Conservation (phyloP, 306 rosid species). For the Sicyos edulis region DNA sequence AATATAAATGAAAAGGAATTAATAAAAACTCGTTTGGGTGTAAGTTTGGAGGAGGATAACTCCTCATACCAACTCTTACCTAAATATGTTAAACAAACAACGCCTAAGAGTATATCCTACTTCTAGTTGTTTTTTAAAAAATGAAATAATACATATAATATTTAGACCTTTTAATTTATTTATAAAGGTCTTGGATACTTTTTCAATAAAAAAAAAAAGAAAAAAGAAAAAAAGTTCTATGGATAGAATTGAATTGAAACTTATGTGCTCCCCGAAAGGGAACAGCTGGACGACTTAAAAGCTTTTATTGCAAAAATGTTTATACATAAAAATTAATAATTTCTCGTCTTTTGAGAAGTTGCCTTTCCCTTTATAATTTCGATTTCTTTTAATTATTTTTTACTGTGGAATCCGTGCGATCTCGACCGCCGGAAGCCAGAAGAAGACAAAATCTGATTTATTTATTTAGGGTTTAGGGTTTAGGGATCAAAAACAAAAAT, state of each 20-base stretch:
- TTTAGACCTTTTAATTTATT: not conserved
- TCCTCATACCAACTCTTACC: too few species aligned
- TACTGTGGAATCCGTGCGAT: not conserved
- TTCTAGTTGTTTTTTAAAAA: too few species aligned
- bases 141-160: too few species aligned
- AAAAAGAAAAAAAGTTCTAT: too few species aligned
- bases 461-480: too few species aligned
- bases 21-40: too few species aligned
- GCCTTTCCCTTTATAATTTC: not conserved
- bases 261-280: conserved; percentile 12
- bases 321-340: not conserved
- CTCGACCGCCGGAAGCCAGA: conserved; percentile 2
- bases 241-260: not conserved
- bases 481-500: too few species aligned
- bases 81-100: too few species aligned
- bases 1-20: too few species aligned
- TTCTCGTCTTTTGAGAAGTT: conserved; percentile 14
- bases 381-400: not conserved
- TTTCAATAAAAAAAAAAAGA: too few species aligned
- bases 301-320: not conserved
- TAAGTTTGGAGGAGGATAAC: too few species aligned
- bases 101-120: too few species aligned
- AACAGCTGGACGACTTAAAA: conserved; percentile 14
- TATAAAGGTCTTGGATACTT: not conserved
- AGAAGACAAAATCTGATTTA: conserved; percentile 6